Conservation (phyloP, 768 basidiomycete species). For the Podaxis mareebaensis region DNA sequence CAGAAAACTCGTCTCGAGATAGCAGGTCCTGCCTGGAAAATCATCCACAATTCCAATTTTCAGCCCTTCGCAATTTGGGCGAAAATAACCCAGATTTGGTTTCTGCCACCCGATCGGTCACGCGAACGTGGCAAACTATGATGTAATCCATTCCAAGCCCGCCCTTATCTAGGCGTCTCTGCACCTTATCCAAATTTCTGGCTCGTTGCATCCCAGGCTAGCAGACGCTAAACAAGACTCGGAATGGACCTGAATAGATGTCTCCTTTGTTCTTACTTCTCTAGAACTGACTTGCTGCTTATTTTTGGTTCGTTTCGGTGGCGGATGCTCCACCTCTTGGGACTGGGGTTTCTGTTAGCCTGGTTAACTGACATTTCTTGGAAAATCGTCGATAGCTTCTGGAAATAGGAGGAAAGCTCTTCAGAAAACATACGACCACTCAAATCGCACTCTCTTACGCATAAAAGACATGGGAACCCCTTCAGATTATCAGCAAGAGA, state of each 20-base stretch:
- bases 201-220: background rate
- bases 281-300: background rate
- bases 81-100: background rate
- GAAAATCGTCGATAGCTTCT: background rate
- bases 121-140: background rate
- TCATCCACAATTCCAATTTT: constrained; percentile 6
- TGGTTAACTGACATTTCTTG: background rate
- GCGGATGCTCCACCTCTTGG: background rate
- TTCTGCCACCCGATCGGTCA: background rate
- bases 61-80: background rate
- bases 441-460: background rate
- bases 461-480: background rate
- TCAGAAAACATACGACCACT: background rate
- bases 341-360: background rate
- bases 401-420: background rate
- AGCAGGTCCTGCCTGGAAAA: constrained; percentile 6
- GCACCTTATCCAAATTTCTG: background rate
- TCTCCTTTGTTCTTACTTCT: background rate
- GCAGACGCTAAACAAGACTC: background rate
- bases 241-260: background rate
- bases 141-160: background rate
- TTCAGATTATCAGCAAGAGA: background rate
- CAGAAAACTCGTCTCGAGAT: constrained; percentile 11
- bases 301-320: background rate
- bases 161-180: background rate